phyloP scores from a whole-genome alignment of 768 basidiomycete genomes.

The Boletus patriciae region DNA sequence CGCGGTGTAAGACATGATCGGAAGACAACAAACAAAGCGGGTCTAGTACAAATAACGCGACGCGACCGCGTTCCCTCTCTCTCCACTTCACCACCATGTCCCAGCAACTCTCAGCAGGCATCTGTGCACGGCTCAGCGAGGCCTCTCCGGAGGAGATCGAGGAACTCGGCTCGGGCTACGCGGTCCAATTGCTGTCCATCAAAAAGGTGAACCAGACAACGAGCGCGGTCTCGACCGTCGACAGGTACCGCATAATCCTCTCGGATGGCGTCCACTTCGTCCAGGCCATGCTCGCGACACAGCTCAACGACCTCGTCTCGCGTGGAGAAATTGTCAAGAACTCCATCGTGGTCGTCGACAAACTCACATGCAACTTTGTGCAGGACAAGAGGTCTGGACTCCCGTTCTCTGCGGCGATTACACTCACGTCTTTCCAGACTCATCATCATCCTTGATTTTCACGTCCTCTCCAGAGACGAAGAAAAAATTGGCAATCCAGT shows the following conservation, averaged over 20 bases:
- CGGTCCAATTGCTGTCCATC: conserved; percentile 79
- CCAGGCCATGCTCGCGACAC: conserved; percentile 95
- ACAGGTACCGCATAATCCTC: conserved; percentile 78
- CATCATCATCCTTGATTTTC: conserved; percentile 73
- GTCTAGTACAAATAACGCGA: conserved; percentile 16
- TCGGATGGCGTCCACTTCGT: conserved; percentile 86
- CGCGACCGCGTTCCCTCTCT: conserved; percentile 6
- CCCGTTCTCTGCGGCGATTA: not conserved
- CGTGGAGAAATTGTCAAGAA: conserved; percentile 62
- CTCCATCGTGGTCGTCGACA: conserved; percentile 67
- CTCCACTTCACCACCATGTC: conserved; percentile 34
- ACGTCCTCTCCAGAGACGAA: conserved; percentile 48
- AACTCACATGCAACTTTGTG: conserved; percentile 79
- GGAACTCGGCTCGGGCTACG: conserved; percentile 37
- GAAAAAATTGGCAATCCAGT: conserved; percentile 77
- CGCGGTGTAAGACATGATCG: conserved; percentile 23
- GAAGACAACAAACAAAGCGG: conserved; percentile 10
- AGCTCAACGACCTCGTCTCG: conserved; percentile 75
- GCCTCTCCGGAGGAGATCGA: conserved; percentile 36
- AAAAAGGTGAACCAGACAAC: conserved; percentile 60
- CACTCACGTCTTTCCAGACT: conserved; percentile 48
- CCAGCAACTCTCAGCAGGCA: conserved; percentile 56
- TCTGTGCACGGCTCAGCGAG: conserved; percentile 49
- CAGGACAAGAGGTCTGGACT: conserved; percentile 69
- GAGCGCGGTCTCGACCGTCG: conserved; percentile 38